Evolutionary conservation across 768 basidiomycete species (phyloP), one percentile per base, ranked within the genome.

Genomic region (Kwoniella pini): DNA sequence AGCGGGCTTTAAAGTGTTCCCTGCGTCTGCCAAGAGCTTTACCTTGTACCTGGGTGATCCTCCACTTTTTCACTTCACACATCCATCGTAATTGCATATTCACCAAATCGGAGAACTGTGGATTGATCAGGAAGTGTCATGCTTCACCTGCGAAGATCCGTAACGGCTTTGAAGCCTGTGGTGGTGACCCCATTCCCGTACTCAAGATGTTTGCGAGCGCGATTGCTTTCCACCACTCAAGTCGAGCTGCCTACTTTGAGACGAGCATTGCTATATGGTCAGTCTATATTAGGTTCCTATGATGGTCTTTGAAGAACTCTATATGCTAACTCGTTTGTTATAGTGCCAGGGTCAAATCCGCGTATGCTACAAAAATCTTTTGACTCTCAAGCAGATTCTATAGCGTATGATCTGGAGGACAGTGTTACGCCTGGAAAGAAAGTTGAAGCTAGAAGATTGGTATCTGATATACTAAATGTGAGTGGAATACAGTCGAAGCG

Each of bases 361-460:
- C 83, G 85, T 40, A 91, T 91, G 88, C 84, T 95, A 31, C 81
- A 86, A 65, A 94, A 92, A 74, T 89, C 89, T 0, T 81, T 89
- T 44, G 76, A 70, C 10, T 81, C 82, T 13, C 74, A 79, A 1
- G 86, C 90, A 1, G 92, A 95, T 62, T 82, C 87, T 42, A 81
- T 92, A 33, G 87, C 91, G 24, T 93, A 91, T 70, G 92, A 95
- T 80, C 81, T 95, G 12, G 92, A 94, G 75, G 92, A 95, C 75
- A 88, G 88, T 62, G 85, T 94, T 0, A 80, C 90, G 3, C 87
- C 88, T 3, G 80, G 81, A 4, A 67, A 76, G 28, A 78, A 80
- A 26, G 85, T 86, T 59, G 89, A 90, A 75, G 78, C 79, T 21
- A 77, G 81, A 89, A 4, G 74, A 77, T 33, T 77, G 79, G 7